Evolutionary conservation across 2,329 filamentous ascomycete species (phyloP).

Genomic region (Phaeomoniella chlamydospora): DNA sequence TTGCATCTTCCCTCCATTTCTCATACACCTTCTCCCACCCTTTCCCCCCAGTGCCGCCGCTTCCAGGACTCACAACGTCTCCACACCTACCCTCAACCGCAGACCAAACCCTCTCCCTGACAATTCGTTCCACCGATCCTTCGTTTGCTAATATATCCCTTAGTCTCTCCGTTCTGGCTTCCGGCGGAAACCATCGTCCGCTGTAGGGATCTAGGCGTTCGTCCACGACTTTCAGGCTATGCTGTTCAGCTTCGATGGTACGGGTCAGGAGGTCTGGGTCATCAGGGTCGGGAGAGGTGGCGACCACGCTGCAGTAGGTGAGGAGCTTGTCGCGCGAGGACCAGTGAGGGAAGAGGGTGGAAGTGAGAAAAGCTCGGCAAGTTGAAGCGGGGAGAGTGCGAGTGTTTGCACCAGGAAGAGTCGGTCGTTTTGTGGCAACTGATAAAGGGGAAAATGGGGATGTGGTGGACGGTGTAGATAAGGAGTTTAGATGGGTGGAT

Average conservation of each 20-base stretch:
- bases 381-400: conserved; percentile 29
- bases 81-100: conserved; percentile 63
- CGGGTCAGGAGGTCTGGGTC: conserved; percentile 63
- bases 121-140: conserved; percentile 71
- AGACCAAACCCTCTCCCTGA: conserved; percentile 70
- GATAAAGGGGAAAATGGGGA: conserved; percentile 66
- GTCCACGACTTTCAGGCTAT: conserved; percentile 62
- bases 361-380: conserved; percentile 60
- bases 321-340: conserved; percentile 68
- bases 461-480: conserved; percentile 55
- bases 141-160: conserved; percentile 55
- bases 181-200: conserved; percentile 61
- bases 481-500: conserved; percentile 78
- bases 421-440: conserved; percentile 37
- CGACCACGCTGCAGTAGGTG: conserved; percentile 78
- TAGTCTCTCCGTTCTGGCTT: conserved; percentile 67
- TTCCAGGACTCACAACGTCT: conserved; percentile 30
- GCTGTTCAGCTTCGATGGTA: conserved; percentile 54
- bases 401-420: conserved; percentile 5
- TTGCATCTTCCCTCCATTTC: conserved; percentile 40
- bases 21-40: conserved; percentile 53
- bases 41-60: conserved; percentile 41
- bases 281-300: conserved; percentile 72
- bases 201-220: conserved; percentile 90
- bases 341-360: conserved; percentile 80